Base-by-base conservation (phyloP, 768 basidiomycete genomes). In the Russula virescens region DNA sequence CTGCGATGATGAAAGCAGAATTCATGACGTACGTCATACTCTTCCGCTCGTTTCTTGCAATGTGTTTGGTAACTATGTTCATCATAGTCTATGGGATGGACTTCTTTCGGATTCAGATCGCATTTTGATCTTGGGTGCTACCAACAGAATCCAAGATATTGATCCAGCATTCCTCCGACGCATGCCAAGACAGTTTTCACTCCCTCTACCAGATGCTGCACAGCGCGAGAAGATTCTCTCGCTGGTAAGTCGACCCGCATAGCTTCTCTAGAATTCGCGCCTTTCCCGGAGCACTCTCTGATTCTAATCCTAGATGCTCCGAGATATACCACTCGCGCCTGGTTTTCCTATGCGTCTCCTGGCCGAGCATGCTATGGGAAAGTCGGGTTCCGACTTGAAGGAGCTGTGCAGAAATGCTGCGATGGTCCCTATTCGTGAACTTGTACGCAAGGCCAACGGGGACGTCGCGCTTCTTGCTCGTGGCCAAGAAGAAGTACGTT, bases 1-100 rank as follows among this genome's bases (percentile, higher is more conserved):
- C 94, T 40, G 94, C 88, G 5, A 98, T 98, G 94, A 95, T 98
- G 84, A 97, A 98, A 74, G 94, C 94, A 0, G 91, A 94, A 70
- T 92, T 92, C 69, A 92, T 93, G 90, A 92, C 89, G 89, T 91
- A 71, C 62, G 87, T 77, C 11, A 26, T 31, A n/a, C n/a, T n/a
- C n/a, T 31, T n/a, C 2, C 61, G 26, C 55, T 58, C 31, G 28
- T 53, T 67, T 61, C 61, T 56, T 8, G 9, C 4, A n/a, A 46
- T 63, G 52, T 43, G 23, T 13, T 21, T 7, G 19, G 11, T 45
- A 18, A 38, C 55, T 47, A 60, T 7, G 19, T 25, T 42, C 35
- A 23, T 34, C 25, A 5, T 68, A 94, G 94, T 3, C 80, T 95
- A 35, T 99, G 97, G 97, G 97, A 99, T 71, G 97, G 97, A 2